Evolutionary conservation across 345 rosid species (phyloP), one percentile per base, ranked within the genome.

Genomic region (Eucalyptus viminalis): DNA sequence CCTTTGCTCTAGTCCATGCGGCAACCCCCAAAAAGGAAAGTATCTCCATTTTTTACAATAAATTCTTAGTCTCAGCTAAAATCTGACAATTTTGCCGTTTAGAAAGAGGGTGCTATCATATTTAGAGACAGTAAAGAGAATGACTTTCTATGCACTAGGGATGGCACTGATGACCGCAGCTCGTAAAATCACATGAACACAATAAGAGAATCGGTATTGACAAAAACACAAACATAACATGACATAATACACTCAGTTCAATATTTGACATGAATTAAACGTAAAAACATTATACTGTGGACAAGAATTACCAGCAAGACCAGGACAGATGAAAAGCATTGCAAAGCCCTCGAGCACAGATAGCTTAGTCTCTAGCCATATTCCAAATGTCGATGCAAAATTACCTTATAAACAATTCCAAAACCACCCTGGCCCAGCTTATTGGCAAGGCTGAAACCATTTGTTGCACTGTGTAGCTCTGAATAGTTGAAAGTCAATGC

Each of bases 381-480:
- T n/a, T 14, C 72, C 19, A 65, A 65, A n/a, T 65, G 14, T n/a
- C 2, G 5, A 65, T 29, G 72, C 37, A 65, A 14, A 29, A 7
- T 65, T 65, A 65, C 72, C 72, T 65, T 93, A 81, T 87, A 96
- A 87, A 96, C 97, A 5, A 96, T 95, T 86, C 99, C 97, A 92
- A 95, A 96, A 81, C 99, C 98, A 92, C 97, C 98, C 92, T 97
- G 97, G 89, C 97, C 98, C 72, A 95, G 96, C 93, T 96, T 95
- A 92, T 96, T 93, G 49, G 93, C 89, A 80, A 91, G 90, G 90
- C 89, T 93, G 86, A 96, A 96, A 88, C 93, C 96, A 49, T 95
- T 93, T 49, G 97, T 95, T 37, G 96, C 98, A 89, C 90, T 60
- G 91, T 88, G 94, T 81, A 96, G 94, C 89, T 95, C 95, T 21